Percentiles rank a stretch among this genome's conserved stretches.
Conservation (phyloP, 2,329 filamentous ascomycete genomes). For the Geoglossum cookeanum region DNA sequence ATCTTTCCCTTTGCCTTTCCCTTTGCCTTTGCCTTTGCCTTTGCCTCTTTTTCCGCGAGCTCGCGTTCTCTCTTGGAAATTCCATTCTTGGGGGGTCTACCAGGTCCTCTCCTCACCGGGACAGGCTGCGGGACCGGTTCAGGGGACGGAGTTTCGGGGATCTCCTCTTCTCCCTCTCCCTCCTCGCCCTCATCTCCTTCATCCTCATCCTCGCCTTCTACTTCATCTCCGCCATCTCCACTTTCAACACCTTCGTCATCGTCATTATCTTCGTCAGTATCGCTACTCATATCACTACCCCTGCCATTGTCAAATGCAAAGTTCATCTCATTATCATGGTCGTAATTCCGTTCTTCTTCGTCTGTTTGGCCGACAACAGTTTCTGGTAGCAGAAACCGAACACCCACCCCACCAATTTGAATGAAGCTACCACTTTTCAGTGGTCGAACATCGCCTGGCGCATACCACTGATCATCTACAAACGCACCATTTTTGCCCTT, state of each 20-base stretch:
- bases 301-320: constrained; percentile 27
- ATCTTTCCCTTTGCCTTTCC: constrained; percentile 15
- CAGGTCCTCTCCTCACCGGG: constrained; percentile 54
- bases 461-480: constrained; percentile 39
- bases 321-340: constrained; percentile 25
- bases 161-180: constrained; percentile 9
- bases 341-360: constrained; percentile 31
- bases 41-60: constrained; percentile 38
- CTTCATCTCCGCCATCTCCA: constrained; percentile 17
- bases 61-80: constrained; percentile 60
- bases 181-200: constrained; percentile 14
- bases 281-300: constrained; percentile 14
- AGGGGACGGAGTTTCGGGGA: constrained; percentile 12
- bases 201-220: constrained; percentile 14
- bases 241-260: constrained; percentile 16
- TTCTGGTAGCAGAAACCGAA: constrained; percentile 50
- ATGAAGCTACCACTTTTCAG: constrained; percentile 47
- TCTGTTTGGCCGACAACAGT: constrained; percentile 38
- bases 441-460: constrained; percentile 32
- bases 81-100: constrained; percentile 66
- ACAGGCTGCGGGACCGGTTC: constrained; percentile 26
- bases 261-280: constrained; percentile 7
- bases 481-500: constrained; percentile 50
- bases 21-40: constrained; percentile 22
- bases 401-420: constrained; percentile 51